Evolutionary conservation across 257 asterid genomes (phyloP).

Genomic region (Phtheirospermum japonicum): DNA sequence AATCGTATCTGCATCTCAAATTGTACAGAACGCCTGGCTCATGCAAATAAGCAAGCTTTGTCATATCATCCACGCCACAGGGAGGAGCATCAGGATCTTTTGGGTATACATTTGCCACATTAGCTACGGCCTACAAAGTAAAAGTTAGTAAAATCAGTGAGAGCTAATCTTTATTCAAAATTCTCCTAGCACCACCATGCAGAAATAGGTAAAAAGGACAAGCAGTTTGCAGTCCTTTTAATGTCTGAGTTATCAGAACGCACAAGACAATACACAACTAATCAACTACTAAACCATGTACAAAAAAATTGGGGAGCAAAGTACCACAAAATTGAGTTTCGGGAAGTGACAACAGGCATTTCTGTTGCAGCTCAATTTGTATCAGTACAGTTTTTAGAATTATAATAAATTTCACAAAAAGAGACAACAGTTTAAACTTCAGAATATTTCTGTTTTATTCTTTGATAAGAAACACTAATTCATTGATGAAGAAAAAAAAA

Average conservation of each 20-base stretch:
- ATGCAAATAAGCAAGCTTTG: slow-evolving; percentile 70
- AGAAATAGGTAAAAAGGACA: slow-evolving; percentile 8
- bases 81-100: slow-evolving; percentile 64
- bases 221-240: background rate
- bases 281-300: background rate
- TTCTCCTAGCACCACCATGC: slow-evolving; percentile 1
- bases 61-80: slow-evolving; percentile 75
- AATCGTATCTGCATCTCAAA: slow-evolving; percentile 53
- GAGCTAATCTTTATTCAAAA: slow-evolving; percentile 4
- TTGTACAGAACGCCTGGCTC: slow-evolving; percentile 77
- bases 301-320: background rate
- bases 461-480: background rate
- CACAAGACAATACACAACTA: background rate
- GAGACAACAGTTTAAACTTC: background rate
- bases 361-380: background rate
- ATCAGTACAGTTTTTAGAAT: background rate
- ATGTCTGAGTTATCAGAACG: background rate
- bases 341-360: background rate
- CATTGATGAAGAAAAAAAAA: background rate
- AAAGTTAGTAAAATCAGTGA: slow-evolving; percentile 21
- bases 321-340: background rate
- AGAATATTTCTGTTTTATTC: background rate
- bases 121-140: slow-evolving; percentile 44
- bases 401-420: background rate
- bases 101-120: slow-evolving; percentile 40